phyloP scores from a whole-genome alignment of 257 asterid genomes.

The Solanum microdontum region DNA sequence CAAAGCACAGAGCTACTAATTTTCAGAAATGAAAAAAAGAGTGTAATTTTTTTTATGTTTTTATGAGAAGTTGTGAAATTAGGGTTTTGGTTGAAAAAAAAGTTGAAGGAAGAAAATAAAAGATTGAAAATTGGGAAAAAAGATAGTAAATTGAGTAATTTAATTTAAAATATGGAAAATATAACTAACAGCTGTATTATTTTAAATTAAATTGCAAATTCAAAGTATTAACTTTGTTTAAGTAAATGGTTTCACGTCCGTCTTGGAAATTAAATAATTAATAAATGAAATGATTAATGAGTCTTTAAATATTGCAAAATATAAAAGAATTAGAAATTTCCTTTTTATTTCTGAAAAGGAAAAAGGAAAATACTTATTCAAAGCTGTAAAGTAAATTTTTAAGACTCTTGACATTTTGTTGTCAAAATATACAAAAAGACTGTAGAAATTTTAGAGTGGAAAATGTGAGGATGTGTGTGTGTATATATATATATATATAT shows the following conservation, averaged over 20 bases:
- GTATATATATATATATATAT: no score
- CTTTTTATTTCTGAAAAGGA: constrained; percentile 7
- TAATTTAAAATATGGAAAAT: constrained; percentile 22
- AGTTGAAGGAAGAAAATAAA: constrained; percentile 20
- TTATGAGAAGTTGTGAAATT: constrained; percentile 26
- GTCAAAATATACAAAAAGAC: not conserved
- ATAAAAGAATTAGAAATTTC: constrained; percentile 21
- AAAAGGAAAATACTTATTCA: constrained; percentile 16
- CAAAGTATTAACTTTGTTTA: constrained; percentile 71
- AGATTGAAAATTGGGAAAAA: constrained; percentile 12
- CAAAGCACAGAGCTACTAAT: constrained; percentile 1
- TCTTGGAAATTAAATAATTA: constrained; percentile 43
- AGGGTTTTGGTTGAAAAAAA: constrained; percentile 53
- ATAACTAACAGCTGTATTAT: constrained; percentile 29
- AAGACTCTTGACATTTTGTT: constrained; percentile 57
- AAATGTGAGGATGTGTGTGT: not conserved
- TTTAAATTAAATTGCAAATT: constrained; percentile 33
- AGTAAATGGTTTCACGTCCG: constrained; percentile 88
- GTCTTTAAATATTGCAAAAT: constrained; percentile 30
- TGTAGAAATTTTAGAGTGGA: constrained; percentile 16
- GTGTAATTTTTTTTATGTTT: not conserved
- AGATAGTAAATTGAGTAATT: not conserved
- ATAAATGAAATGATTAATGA: constrained; percentile 28
- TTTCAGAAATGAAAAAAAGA: constrained; percentile 7
- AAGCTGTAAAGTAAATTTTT: constrained; percentile 69